A percentile compares a stretch with the other conserved stretches of the same genome.
Conservation (phyloP, 73 alveolate genomes). For the Halteria grandinella region DNA sequence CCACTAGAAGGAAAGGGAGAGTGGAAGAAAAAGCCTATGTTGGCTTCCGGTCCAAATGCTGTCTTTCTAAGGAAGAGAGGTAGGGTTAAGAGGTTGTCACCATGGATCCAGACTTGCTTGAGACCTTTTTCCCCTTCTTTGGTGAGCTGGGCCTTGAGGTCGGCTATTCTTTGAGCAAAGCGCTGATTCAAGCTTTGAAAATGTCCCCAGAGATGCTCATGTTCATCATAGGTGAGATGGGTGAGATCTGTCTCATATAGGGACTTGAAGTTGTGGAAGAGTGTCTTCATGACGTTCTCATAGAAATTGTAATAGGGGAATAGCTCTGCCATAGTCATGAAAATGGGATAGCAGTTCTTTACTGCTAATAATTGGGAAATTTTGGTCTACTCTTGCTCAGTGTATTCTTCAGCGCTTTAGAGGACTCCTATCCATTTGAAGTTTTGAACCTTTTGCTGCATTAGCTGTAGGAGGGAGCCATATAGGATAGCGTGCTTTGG, state of each 20-base stretch:
- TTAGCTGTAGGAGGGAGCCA: constrained; percentile 22
- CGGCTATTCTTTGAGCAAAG: constrained; percentile 38
- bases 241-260: constrained; percentile 18
- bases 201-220: constrained; percentile 22
- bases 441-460: background rate
- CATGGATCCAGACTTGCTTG: constrained; percentile 55
- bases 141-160: background rate
- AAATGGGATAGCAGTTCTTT: constrained; percentile 26
- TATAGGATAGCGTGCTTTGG: too few species aligned
- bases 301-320: constrained; percentile 1
- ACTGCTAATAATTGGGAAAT: background rate
- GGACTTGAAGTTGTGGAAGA: constrained; percentile 45
- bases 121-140: background rate
- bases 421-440: constrained; percentile 38
- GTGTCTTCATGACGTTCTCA: constrained; percentile 19
- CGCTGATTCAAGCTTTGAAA: constrained; percentile 9
- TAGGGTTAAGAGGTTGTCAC: constrained; percentile 15
- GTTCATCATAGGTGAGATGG: too few species aligned
- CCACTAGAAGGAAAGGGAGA: constrained; percentile 77
- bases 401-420: background rate
- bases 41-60: constrained; percentile 54
- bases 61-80: constrained; percentile 18
- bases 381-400: background rate
- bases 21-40: constrained; percentile 74
- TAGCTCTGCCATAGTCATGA: background rate